Conservation (phyloP, 345 rosid genomes). For the Populus alba region DNA sequence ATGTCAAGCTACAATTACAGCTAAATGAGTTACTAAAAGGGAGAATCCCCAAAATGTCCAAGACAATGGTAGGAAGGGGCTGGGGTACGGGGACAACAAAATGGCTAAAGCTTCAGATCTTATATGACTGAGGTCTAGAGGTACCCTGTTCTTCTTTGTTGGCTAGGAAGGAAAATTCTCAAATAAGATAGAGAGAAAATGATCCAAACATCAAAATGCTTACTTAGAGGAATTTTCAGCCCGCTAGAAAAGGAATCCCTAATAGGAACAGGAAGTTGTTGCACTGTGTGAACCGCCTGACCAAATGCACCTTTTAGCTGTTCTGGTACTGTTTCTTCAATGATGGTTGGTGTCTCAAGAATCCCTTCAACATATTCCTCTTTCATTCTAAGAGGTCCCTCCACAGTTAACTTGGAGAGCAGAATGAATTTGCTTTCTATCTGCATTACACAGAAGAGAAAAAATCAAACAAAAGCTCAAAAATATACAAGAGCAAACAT, state of each 20-base stretch:
- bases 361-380: slow-evolving; percentile 84
- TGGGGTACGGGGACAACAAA: background rate
- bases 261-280: slow-evolving; percentile 78
- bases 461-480: background rate
- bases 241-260: slow-evolving; percentile 67
- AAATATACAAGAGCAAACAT: background rate
- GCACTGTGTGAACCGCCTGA: slow-evolving; percentile 64
- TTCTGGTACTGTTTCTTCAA: slow-evolving; percentile 80
- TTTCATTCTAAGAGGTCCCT: slow-evolving; percentile 91
- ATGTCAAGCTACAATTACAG: background rate
- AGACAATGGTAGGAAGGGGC: background rate
- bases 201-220: slow-evolving; percentile 27
- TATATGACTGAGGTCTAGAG: background rate
- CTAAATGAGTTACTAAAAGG: background rate
- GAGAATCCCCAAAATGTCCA: background rate
- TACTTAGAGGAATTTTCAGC: slow-evolving; percentile 76
- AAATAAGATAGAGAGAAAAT: background rate
- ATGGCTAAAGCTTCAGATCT: background rate
- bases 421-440: slow-evolving; percentile 70
- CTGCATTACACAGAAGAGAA: slow-evolving; percentile 41
- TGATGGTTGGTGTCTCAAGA: slow-evolving; percentile 67
- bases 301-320: slow-evolving; percentile 70
- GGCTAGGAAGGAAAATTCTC: background rate
- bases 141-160: background rate
- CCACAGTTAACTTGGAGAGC: slow-evolving; percentile 65